These are phyloP conservation scores for Cornus suecica DNA, from an alignment of 148 eudicot genomes.

Conservation along the genomic window DNA sequence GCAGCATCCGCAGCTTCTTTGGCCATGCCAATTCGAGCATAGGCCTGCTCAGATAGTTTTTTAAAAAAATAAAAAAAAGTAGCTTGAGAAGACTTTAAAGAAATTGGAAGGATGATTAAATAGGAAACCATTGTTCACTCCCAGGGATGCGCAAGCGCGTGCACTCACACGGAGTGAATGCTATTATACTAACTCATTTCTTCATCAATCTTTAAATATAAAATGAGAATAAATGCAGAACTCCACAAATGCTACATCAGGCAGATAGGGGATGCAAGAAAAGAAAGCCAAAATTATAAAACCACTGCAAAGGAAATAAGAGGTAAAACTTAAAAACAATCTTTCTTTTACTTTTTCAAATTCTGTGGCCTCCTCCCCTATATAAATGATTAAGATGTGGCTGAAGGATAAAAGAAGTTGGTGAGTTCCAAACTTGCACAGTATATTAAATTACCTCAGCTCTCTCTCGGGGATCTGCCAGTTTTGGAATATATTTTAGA, in stretches of 20 bases:
- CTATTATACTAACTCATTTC: background rate
- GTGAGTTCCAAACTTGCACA: background rate
- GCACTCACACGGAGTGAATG: background rate
- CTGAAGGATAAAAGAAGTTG: background rate
- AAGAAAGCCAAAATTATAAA: background rate
- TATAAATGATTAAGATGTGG: background rate
- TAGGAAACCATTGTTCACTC: too few relatives aligned
- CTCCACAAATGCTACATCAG: background rate
- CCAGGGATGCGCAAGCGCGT: too few relatives aligned
- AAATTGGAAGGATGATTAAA: background rate
- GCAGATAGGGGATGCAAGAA: background rate
- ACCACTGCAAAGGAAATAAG: background rate
- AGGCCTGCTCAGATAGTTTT: constrained; percentile 89
- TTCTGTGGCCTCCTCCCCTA: background rate
- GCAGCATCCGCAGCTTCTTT: constrained; percentile 99
- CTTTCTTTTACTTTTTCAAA: background rate
- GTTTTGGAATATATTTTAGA: constrained; percentile 85
- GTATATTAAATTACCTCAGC: constrained; percentile 66
- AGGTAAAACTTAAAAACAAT: background rate
- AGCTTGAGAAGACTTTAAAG: background rate
- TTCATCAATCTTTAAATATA: background rate
- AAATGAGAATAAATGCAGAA: background rate
- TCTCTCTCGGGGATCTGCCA: constrained; percentile 67
- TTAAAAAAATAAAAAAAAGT: background rate
- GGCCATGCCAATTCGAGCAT: constrained; percentile 92